Evolutionary conservation across 1,284 basidiomycete species (phyloP), one percentile per base, ranked within the genome.

Genomic region (Schizophyllum commune): DNA sequence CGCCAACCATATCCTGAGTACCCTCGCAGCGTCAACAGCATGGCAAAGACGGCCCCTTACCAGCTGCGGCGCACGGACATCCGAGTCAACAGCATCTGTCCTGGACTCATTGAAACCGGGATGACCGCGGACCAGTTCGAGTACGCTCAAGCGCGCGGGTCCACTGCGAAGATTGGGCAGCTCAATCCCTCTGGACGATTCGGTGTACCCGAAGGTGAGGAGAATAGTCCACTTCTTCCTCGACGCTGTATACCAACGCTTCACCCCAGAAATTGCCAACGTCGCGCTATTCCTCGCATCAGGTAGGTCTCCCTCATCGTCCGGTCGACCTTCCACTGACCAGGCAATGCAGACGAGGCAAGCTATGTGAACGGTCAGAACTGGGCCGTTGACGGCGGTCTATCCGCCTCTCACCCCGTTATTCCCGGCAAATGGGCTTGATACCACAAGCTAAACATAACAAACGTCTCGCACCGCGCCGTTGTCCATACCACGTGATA

Each of bases 291-390:
- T 95, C 78, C 78, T 98, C 55, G 94, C 92, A 13, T 92, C 91
- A 55, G 92, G 92, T 91, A 70, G 72, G 81, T 67, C 53, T 17
- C 20, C 47, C 6, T 13, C 34, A 13, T 39, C 13, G 52, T 39
- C 34, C 34, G 13, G 34, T 39, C 13, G 13, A 13, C 34, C 13
- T 58, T n/a, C 5, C 32, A 52, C 51, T 56, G 21, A 32, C 17
- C 53, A 33, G 60, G 19, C 56, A 56, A 59, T 65, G 34, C 65
- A 91, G 94, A 95, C 68, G 92, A 94, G 63, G 87, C 93, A 1
- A 94, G 92, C 69, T 96, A 96, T 72, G 85, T 98, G 61, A 98
- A 96, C 69, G 96, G 93, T 11, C 91, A 96, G 68, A 89, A 88
- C 65, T 80, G 94, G 51, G 88, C 89, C 0, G 89, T 96, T 27